Percentiles rank a stretch among this genome's conserved stretches.
These are phyloP conservation scores for Citrus cavaleriei DNA, from an alignment of 345 rosid species.

Conservation along the genomic window DNA sequence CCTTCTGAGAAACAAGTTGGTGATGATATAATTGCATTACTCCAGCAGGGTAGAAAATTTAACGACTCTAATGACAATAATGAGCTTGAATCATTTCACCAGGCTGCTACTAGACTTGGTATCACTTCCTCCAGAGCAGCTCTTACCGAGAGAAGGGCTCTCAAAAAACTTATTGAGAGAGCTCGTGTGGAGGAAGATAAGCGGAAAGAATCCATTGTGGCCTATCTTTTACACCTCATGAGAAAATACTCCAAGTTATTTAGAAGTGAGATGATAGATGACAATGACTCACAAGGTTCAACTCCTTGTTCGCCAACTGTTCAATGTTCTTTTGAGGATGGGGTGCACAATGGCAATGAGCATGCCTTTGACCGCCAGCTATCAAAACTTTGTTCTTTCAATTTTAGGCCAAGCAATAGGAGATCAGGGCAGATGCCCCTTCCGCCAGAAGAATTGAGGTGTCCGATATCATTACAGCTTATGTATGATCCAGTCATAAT, in stretches of 20 bases:
- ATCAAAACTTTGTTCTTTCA: slow-evolving; percentile 74
- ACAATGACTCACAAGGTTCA: slow-evolving; percentile 89
- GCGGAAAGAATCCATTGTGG: slow-evolving; percentile 95
- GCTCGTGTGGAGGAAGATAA: slow-evolving; percentile 97
- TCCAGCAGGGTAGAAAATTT: slow-evolving; percentile 87
- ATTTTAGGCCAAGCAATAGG: slow-evolving; percentile 48
- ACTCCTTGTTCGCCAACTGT: slow-evolving; percentile 85
- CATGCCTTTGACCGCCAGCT: slow-evolving; percentile 76
- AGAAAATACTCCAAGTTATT: slow-evolving; percentile 92
- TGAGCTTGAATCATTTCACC: slow-evolving; percentile 88
- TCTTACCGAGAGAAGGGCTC: slow-evolving; percentile 85
- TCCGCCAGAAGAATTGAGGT: slow-evolving; percentile 95
- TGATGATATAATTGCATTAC: slow-evolving; percentile 74
- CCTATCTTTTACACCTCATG: slow-evolving; percentile 89
- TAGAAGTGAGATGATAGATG: slow-evolving; percentile 77
- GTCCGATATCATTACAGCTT: slow-evolving; percentile 94
- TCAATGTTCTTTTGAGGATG: slow-evolving; percentile 50
- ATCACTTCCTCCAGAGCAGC: slow-evolving; percentile 90
- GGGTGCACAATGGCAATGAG: slow-evolving; percentile 30
- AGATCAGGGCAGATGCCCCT: slow-evolving; percentile 69
- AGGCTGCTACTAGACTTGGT: slow-evolving; percentile 70
- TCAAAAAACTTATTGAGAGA: slow-evolving; percentile 86
- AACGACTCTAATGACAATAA: slow-evolving; percentile 50
- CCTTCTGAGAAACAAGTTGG: slow-evolving; percentile 92
- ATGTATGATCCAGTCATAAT: slow-evolving; percentile 97